A percentile compares a stretch with the other conserved stretches of the same genome.
Evolutionary conservation across 495 filamentous ascomycete genomes (phyloP).

Genomic region (Hypoxylon lienhwacheense): DNA sequence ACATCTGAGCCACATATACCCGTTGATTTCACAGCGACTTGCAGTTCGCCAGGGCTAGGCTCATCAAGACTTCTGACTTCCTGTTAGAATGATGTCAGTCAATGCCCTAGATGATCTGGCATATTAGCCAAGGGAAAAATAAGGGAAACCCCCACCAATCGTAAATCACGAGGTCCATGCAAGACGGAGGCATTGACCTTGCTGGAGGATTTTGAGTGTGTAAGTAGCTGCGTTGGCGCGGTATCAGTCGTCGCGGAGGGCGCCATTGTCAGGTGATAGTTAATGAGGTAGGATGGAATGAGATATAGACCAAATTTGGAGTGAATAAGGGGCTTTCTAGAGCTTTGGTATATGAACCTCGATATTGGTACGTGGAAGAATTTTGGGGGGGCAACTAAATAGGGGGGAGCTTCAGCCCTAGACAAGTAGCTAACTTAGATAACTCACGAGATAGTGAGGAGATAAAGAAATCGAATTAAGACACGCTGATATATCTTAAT

Average conservation of each 20-base stretch:
- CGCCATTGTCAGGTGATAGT: conserved; percentile 43
- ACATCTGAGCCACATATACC: conserved; percentile 85
- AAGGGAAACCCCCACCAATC: conserved; percentile 46
- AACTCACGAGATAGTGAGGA: conserved; percentile 19
- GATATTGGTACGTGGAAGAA: conserved; percentile 14
- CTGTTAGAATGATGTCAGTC: conserved; percentile 33
- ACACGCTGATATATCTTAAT: conserved; percentile 7
- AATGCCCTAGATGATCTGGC: conserved; percentile 14
- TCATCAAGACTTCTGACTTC: conserved; percentile 52
- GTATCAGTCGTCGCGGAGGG: conserved; percentile 48
- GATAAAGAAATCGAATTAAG: conserved; percentile 11
- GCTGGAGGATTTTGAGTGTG: conserved; percentile 43
- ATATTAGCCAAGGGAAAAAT: conserved; percentile 31
- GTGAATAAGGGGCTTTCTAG: conserved; percentile 5
- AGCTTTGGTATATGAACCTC: conserved; percentile 5
- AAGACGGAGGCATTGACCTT: conserved; percentile 55
- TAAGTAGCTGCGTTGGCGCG: conserved; percentile 50
- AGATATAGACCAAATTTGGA: conserved; percentile 16
- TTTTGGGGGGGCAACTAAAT: conserved; percentile 18
- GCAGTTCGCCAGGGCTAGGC: conserved; percentile 60
- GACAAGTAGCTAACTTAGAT: neutral
- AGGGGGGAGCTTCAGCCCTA: conserved; percentile 18
- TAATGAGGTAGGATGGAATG: conserved; percentile 34
- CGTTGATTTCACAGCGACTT: conserved; percentile 72
- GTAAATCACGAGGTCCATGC: conserved; percentile 53